Conservation (phyloP, 1,139 yeast genomes). For the Geotrichum aggregatum region DNA sequence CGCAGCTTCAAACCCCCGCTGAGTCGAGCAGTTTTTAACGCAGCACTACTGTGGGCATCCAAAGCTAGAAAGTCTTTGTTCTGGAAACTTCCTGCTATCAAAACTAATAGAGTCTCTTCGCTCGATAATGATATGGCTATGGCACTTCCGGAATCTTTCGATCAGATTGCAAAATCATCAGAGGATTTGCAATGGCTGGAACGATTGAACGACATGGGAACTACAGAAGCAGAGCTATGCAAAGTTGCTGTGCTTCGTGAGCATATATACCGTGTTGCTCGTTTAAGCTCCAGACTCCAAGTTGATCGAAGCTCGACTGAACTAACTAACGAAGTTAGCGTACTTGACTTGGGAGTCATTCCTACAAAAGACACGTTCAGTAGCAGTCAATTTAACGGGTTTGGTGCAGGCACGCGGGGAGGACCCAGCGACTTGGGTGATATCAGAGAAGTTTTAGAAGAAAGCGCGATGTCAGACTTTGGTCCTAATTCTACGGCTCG, state of each 20-base stretch:
- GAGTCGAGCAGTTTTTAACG: conserved; percentile 60
- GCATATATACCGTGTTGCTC: conserved; percentile 60
- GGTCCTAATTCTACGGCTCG: not conserved
- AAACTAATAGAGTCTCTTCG: conserved; percentile 44
- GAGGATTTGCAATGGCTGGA: conserved; percentile 78
- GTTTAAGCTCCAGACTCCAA: conserved; percentile 28
- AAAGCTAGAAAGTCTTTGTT: conserved; percentile 65
- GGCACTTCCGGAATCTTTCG: conserved; percentile 18
- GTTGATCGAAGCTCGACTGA: conserved; percentile 3
- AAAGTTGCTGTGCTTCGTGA: conserved; percentile 67
- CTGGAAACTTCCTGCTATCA: conserved; percentile 57
- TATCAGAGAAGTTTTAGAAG: conserved; percentile 11
- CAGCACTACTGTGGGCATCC: conserved; percentile 68
- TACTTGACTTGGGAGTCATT: not conserved
- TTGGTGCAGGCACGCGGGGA: conserved; percentile 4
- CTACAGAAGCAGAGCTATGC: conserved; percentile 74
- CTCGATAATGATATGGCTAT: conserved; percentile 17
- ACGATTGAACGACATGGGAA: conserved; percentile 64
- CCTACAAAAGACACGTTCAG: conserved; percentile 5
- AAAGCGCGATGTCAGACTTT: not conserved
- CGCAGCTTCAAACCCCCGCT: conserved; percentile 65
- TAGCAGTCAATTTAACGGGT: conserved; percentile 10
- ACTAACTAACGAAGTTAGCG: conserved; percentile 3
- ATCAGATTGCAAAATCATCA: conserved; percentile 26
- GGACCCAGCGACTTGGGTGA: conserved; percentile 13